Evolutionary conservation across 352 stramenopile genomes (phyloP), one percentile per base, ranked within the genome.

Genomic region (Pythium biforme): DNA sequence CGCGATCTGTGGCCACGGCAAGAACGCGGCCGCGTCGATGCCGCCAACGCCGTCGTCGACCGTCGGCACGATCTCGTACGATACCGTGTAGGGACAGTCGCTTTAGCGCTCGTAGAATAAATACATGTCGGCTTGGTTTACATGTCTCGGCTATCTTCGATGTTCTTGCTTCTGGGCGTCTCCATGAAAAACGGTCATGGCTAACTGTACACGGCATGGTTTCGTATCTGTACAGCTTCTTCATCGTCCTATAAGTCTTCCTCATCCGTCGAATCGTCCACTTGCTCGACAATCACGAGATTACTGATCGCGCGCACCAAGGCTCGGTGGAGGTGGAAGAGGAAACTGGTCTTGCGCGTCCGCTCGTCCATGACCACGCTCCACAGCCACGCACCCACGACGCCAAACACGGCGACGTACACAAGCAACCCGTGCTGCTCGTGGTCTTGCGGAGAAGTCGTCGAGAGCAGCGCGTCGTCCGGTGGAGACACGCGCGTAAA

Each of bases 1-100:
- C 47, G 83, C 83, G n/a, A 89, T 95, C n/a, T 90, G 81, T 49
- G 82, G 81, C 0, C 81, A 89, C 49, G 70, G 77, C 12, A 86
- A 81, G 55, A 72, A 71, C 48, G 62, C 66, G 12, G 52, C 65
- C 12, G 68, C 66, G 11, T 74, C 67, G 7, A 43, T 74, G 8
- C 67, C 67, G 6, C 67, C 60, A 4, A 74, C 67, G 31, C 67
- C 66, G 6, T 68, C 66, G 1, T 72, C 67, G 1, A 52, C 58
- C 20, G 33, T 45, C 23, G 65, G 59, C 3, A 53, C 48, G 23
- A 37, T 57, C 4, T 50, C 45, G 39, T 67, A 67, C 37, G 64
- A 72, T 22, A 72, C 58, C 9, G 64, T 66, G 20, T 72, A 59
- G 29, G 9, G 15, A 27, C 12, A 22, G 3, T 29, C 2, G 22